These are phyloP conservation scores for Fomitopsis betulina DNA, from an alignment of 1,284 basidiomycete genomes.

Conservation along the genomic window DNA sequence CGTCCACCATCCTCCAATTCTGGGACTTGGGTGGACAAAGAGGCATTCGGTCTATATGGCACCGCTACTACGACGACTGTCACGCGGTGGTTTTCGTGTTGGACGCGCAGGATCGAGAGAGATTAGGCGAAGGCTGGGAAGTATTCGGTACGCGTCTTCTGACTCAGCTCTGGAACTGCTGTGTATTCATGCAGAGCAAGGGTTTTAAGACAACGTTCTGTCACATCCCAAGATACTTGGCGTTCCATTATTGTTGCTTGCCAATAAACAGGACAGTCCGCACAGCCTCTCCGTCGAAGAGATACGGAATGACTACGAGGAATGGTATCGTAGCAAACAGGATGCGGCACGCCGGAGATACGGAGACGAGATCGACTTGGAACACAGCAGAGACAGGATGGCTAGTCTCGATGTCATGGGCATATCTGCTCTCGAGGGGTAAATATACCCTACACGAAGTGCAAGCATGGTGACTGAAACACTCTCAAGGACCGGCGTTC, in stretches of 20 bases:
- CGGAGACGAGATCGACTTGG: conserved; percentile 46
- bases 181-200: conserved; percentile 24
- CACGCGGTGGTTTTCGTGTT: conserved; percentile 92
- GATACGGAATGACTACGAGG: conserved; percentile 86
- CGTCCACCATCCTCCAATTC: conserved; percentile 90
- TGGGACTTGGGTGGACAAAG: conserved; percentile 93
- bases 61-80: conserved; percentile 89
- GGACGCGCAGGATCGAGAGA: conserved; percentile 82
- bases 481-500: conserved; percentile 71
- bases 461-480: not conserved
- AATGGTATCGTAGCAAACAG: conserved; percentile 75
- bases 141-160: conserved; percentile 72
- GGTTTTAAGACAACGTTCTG: conserved; percentile 68
- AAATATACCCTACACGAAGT: conserved; percentile 24
- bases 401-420: conserved; percentile 91
- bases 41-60: conserved; percentile 90
- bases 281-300: conserved; percentile 80
- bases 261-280: conserved; percentile 89
- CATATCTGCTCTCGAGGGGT: conserved; percentile 87
- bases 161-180: not conserved
- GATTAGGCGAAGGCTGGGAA: conserved; percentile 88
- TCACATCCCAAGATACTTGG: conserved; percentile 83
- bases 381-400: conserved; percentile 56
- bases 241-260: conserved; percentile 82
- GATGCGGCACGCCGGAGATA: conserved; percentile 57